Conservation (phyloP, 1,139 yeast genomes). For the Blastobotrys petasosporus region DNA sequence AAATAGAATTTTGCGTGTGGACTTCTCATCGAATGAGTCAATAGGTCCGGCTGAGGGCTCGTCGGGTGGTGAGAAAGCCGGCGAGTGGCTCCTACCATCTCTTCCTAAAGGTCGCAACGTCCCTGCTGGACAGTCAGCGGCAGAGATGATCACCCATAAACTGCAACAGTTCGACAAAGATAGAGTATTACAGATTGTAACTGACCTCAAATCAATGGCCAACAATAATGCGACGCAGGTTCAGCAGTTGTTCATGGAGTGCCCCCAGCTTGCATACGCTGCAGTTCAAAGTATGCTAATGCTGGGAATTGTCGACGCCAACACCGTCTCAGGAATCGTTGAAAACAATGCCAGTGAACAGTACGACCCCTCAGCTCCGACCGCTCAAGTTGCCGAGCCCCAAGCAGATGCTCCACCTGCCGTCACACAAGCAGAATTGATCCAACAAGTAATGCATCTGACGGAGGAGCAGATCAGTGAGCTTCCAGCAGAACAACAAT, state of each 20-base stretch:
- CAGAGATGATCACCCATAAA: slow-evolving; percentile 53
- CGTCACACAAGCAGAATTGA: slow-evolving; percentile 37
- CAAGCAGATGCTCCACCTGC: slow-evolving; percentile 14
- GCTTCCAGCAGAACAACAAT: slow-evolving; percentile 54
- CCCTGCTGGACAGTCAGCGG: slow-evolving; percentile 45
- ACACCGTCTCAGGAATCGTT: slow-evolving; percentile 39
- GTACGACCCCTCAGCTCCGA: slow-evolving; percentile 20
- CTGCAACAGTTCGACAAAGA: slow-evolving; percentile 49
- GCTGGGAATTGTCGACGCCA: slow-evolving; percentile 47
- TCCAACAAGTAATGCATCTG: slow-evolving; percentile 47
- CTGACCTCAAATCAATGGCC: slow-evolving; percentile 63
- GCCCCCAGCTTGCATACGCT: slow-evolving; percentile 82
- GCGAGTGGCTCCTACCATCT: slow-evolving; percentile 21
- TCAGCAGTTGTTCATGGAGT: slow-evolving; percentile 53
- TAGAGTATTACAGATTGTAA: slow-evolving; percentile 47
- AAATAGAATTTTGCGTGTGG: slow-evolving; percentile 64
- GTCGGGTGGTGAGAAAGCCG: slow-evolving; percentile 1
- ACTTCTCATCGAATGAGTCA: slow-evolving; percentile 43
- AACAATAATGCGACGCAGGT: slow-evolving; percentile 55
- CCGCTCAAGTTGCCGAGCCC: slow-evolving; percentile 5
- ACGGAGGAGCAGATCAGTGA: slow-evolving; percentile 57
- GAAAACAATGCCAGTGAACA: slow-evolving; percentile 18
- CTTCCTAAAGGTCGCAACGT: slow-evolving; percentile 36
- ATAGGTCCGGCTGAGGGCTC: slow-evolving; percentile 10
- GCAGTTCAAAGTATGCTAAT: slow-evolving; percentile 67